These are phyloP conservation scores for Actinomortierella ambigua DNA, from an alignment of 371 early-diverging fungal species.

Conservation along the genomic window DNA sequence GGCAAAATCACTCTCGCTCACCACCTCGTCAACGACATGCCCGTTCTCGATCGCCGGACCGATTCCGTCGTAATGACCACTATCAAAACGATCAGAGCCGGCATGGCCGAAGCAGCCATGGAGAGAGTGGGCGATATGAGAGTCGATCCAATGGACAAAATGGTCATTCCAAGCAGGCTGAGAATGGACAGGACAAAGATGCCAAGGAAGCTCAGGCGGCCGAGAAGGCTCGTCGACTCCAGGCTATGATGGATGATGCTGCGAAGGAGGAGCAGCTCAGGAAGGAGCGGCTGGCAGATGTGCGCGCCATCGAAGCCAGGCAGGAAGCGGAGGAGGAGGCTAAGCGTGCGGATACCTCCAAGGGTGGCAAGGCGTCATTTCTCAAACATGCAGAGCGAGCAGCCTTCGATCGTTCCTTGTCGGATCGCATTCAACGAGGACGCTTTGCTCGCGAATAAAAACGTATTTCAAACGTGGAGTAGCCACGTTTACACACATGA, in stretches of 20 bases:
- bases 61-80: slow-evolving; percentile 6
- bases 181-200: too few species aligned
- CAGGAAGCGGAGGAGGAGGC: slow-evolving; percentile 40
- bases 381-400: slow-evolving; percentile 22
- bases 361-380: slow-evolving; percentile 32
- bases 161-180: too few species aligned
- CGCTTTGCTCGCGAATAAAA: background rate
- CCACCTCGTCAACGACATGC: slow-evolving; percentile 7
- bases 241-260: slow-evolving; percentile 37
- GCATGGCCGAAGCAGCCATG: background rate
- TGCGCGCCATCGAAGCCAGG: slow-evolving; percentile 27
- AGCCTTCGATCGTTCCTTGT: slow-evolving; percentile 27
- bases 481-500: too few species aligned
- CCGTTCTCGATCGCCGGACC: slow-evolving; percentile 12
- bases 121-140: background rate
- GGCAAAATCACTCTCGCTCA: slow-evolving; percentile 12
- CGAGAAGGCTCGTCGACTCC: slow-evolving; percentile 27
- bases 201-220: slow-evolving; percentile 17
- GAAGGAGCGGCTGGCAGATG: slow-evolving; percentile 24
- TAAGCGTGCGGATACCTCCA: slow-evolving; percentile 15
- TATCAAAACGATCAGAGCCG: background rate
- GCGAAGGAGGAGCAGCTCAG: slow-evolving; percentile 15
- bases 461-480: too few species aligned
- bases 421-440: slow-evolving; percentile 42
- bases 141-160: too few species aligned